A percentile compares a stretch with the other conserved stretches of the same genome.
phyloP scores from a whole-genome alignment of 176 grass and related monocot genomes.

The Poa annua region DNA sequence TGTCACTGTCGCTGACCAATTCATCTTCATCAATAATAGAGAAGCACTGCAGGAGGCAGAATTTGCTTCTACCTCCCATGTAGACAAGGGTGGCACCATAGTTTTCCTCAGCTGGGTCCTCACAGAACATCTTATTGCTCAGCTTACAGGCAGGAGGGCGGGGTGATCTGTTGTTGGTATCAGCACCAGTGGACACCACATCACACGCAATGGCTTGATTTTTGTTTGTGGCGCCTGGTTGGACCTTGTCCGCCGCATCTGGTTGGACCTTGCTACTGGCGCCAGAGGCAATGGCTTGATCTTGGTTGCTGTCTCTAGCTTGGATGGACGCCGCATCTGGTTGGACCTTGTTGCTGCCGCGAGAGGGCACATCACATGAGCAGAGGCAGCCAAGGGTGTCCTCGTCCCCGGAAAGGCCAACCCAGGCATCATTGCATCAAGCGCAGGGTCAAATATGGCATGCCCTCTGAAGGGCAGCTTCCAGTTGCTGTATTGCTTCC shows the following conservation, averaged over 20 bases:
- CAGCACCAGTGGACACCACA: too few species aligned
- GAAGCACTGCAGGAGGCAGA: conserved; percentile 32
- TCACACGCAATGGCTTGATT: too few species aligned
- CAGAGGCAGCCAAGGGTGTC: not conserved
- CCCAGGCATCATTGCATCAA: not conserved
- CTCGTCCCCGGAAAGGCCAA: not conserved
- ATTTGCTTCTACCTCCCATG: not conserved
- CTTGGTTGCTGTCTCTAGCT: too few species aligned
- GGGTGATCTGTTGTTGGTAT: too few species aligned
- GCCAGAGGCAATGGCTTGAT: too few species aligned
- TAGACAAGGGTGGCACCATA: not conserved
- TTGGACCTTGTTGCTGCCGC: too few species aligned
- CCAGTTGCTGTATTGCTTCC: not conserved
- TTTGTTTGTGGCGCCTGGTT: too few species aligned
- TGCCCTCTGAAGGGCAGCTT: not conserved
- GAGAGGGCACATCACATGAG: not conserved
- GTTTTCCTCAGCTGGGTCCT: not conserved
- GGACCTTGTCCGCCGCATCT: too few species aligned
- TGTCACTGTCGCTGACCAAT: not conserved
- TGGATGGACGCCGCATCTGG: too few species aligned
- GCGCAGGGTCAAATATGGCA: not conserved
- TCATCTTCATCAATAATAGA: not conserved
- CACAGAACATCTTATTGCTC: not conserved
- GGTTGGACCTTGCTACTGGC: too few species aligned
- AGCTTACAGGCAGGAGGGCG: not conserved